A percentile compares a stretch with the other conserved stretches of the same genome.
Evolutionary conservation across 305 asterid genomes (phyloP).

Genomic region (Stenogyne calaminthoides): DNA sequence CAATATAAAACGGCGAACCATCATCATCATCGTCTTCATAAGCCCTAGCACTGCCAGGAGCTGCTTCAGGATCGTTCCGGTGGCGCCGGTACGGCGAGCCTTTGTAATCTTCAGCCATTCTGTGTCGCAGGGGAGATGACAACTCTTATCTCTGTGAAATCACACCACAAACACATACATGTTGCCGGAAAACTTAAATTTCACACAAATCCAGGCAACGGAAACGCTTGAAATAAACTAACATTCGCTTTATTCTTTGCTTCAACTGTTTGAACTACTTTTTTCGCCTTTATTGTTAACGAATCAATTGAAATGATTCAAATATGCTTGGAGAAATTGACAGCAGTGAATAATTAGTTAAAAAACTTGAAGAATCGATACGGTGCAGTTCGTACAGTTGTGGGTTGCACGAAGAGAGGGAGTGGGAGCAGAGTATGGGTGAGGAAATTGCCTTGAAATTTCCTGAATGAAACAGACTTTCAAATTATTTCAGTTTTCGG

Average conservation of each 20-base stretch:
- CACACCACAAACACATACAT: conserved; percentile 23
- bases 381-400: conserved; percentile 22
- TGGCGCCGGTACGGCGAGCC: conserved; percentile 64
- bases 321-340: background rate
- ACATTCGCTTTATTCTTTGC: conserved; percentile 12
- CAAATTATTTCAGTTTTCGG: background rate
- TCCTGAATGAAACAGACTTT: background rate
- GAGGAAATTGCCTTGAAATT: conserved; percentile 27
- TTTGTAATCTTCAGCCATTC: conserved; percentile 45
- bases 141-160: conserved; percentile 32
- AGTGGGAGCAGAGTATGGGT: background rate
- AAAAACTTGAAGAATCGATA: conserved; percentile 24
- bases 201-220: conserved; percentile 20
- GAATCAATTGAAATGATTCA: background rate
- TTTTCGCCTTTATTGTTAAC: background rate
- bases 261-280: background rate
- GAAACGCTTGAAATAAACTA: background rate
- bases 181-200: conserved; percentile 25
- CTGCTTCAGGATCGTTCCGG: conserved; percentile 64
- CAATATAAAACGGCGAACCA: conserved; percentile 63
- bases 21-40: conserved; percentile 47
- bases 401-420: background rate
- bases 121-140: conserved; percentile 83
- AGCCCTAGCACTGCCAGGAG: conserved; percentile 36
- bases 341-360: background rate